Conservation (phyloP, 2,329 filamentous ascomycete species). For the Colletotrichum filicis region DNA sequence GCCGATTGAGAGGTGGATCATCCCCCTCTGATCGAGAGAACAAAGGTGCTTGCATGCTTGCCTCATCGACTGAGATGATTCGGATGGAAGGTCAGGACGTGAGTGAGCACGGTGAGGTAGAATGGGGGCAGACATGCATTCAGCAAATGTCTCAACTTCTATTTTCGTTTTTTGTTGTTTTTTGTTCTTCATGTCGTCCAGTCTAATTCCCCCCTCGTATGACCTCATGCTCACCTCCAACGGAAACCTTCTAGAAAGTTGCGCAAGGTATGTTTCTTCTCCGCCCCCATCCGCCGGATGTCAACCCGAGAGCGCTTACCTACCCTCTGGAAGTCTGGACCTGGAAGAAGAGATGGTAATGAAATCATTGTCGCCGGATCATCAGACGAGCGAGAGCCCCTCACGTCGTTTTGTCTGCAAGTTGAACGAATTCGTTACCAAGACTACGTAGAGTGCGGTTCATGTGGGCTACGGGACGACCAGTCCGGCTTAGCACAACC, state of each 20-base stretch:
- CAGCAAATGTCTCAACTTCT: background rate
- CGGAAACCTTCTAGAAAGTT: background rate
- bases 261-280: too few species aligned
- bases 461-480: background rate
- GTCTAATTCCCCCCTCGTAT: background rate
- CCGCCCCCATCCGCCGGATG: background rate
- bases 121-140: background rate
- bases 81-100: background rate
- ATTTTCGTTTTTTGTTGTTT: background rate
- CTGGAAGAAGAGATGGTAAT: background rate
- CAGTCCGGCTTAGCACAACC: background rate
- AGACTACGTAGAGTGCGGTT: background rate
- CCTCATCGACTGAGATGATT: background rate
- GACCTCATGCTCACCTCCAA: background rate
- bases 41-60: background rate
- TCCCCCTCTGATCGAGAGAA: background rate
- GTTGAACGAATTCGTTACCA: background rate
- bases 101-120: background rate
- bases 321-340: background rate
- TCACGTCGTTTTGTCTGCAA: slow-evolving; percentile 8
- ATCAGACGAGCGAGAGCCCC: slow-evolving; percentile 9
- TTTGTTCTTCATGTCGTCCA: too few species aligned
- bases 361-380: slow-evolving; percentile 16
- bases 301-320: background rate
- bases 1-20: background rate